Evolutionary conservation across 2,329 filamentous ascomycete genomes (phyloP).

Genomic region (Alternaria infectoria): DNA sequence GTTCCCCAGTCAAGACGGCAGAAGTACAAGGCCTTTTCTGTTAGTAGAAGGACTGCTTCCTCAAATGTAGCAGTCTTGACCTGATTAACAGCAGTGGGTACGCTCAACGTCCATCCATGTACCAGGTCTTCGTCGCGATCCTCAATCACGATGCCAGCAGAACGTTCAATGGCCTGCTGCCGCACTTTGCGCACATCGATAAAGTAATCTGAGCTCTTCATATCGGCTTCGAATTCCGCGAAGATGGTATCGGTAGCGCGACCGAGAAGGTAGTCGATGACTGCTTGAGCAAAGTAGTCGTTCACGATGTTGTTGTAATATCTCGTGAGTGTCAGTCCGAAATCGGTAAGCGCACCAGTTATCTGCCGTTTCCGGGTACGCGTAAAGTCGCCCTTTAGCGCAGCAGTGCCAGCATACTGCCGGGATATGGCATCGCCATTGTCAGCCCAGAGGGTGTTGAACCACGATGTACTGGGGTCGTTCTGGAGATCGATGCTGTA

Average conservation of each 20-base stretch:
- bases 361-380: constrained; percentile 89
- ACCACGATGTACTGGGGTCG: constrained; percentile 86
- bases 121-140: constrained; percentile 82
- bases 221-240: constrained; percentile 90
- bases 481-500: constrained; percentile 75
- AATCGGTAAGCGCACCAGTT: constrained; percentile 86
- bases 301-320: constrained; percentile 90
- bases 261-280: constrained; percentile 91
- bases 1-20: constrained; percentile 94
- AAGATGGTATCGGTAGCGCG: constrained; percentile 86
- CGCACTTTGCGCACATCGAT: constrained; percentile 84
- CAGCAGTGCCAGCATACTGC: constrained; percentile 94
- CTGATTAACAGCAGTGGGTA: constrained; percentile 73
- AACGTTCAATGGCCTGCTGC: constrained; percentile 88
- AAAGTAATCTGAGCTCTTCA: constrained; percentile 91
- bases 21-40: constrained; percentile 82
- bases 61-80: constrained; percentile 75
- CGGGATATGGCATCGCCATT: constrained; percentile 96
- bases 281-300: constrained; percentile 94
- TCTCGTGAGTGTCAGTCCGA: constrained; percentile 83
- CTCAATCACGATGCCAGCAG: constrained; percentile 80
- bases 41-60: constrained; percentile 86
- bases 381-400: constrained; percentile 96
- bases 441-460: constrained; percentile 96
- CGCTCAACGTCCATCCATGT: constrained; percentile 87